Evolutionary conservation across 495 filamentous ascomycete genomes (phyloP), one percentile per base, ranked within the genome.

Genomic region (Margaritispora aquatica): DNA sequence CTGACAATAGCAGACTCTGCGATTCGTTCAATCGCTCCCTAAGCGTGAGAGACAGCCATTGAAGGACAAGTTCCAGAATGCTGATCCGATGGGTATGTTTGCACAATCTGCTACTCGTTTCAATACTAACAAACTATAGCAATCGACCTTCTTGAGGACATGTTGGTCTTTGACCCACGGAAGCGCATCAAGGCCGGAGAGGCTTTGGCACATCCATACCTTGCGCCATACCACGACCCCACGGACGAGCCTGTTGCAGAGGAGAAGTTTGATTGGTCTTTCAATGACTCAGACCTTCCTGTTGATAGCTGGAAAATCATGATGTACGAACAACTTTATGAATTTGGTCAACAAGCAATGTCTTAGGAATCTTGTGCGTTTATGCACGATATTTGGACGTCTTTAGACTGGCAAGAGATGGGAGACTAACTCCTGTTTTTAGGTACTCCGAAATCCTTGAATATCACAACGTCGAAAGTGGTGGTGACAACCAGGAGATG

Each of bases 241-340:
- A 92, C 87, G 19, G 94, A 98, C 69, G 94, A 98, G 76, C 94
- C 94, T 8, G 88, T 89, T 13, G 90, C 94, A 23, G 89, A 96
- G 59, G 93, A 97, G 79, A 97, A 95, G 76, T 98, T 98, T 67
- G 94, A 98, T 70, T 98, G 94, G 94, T 96, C 92, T n/a, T 98
- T 98, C 75, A 98, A 97, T 71, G 93, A 98, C 70, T 95, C 94
- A 31, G 94, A 98, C 75, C 75, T 98, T 58, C 94, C 94, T 0
- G 91, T 97, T 41, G 94, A 98, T 67, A 96, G 95, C n/a, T 98
- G 94, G 94, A 97, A 97, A 75, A 97, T 98, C 70, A 98, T 97
- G 94, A 98, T 98, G 94, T 97, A 80, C 65, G 86, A 69, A 52
- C 62, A 68, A 67, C 63, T 68, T 58, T 62, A 66, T 57, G 59